These are phyloP conservation scores for Tetrahymena borealis DNA, from an alignment of 73 alveolate species.

Conservation along the genomic window DNA sequence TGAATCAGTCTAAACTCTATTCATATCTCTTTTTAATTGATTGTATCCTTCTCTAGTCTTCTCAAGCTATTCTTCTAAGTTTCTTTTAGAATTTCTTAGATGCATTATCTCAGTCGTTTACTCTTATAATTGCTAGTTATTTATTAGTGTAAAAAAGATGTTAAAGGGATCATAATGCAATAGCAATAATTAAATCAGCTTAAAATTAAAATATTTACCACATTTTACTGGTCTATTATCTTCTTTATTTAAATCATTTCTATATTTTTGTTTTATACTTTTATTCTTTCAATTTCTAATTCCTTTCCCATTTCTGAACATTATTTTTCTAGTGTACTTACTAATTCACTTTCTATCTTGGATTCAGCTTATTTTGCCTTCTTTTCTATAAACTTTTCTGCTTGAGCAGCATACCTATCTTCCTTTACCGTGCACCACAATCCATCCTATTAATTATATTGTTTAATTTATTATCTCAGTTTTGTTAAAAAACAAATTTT, in stretches of 20 bases:
- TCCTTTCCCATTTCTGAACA: background rate
- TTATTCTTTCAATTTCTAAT: background rate
- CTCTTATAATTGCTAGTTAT: background rate
- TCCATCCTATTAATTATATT: background rate
- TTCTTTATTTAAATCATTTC: background rate
- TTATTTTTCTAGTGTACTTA: background rate
- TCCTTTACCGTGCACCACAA: background rate
- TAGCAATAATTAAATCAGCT: no score
- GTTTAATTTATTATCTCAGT: background rate
- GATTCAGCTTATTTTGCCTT: background rate
- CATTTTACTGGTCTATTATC: background rate
- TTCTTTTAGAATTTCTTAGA: background rate
- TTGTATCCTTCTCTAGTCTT: background rate
- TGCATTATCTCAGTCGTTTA: background rate
- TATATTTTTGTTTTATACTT: background rate
- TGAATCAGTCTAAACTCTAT: background rate
- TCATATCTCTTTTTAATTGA: background rate
- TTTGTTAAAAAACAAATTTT: background rate
- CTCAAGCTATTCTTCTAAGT: background rate
- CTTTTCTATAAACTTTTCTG: background rate
- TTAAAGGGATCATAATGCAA: no score
- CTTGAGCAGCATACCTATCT: background rate
- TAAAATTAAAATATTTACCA: background rate
- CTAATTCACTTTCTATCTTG: background rate
- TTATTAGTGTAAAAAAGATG: background rate